Percentiles rank a stretch among this genome's conserved stretches.
phyloP scores from a whole-genome alignment of 2,329 filamentous ascomycete genomes.

The Reticulascus tulasneorum region DNA sequence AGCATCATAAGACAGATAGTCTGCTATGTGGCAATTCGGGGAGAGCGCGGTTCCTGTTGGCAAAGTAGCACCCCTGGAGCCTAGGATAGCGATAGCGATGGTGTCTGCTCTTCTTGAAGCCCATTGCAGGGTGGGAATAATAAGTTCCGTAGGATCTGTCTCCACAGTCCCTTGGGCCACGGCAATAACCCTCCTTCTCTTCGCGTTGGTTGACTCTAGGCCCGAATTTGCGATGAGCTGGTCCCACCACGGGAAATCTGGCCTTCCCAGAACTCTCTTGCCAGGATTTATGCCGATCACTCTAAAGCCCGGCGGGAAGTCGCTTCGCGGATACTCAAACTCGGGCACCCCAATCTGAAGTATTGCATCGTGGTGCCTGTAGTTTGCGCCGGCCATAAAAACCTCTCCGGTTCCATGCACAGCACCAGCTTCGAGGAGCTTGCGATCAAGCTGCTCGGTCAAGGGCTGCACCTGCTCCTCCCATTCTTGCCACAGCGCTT shows the following conservation, averaged over 20 bases:
- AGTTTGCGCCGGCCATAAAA: too few relatives aligned
- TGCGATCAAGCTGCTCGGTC: too few relatives aligned
- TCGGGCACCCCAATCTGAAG: too few relatives aligned
- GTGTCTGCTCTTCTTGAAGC: neutral
- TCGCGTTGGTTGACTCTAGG: too few relatives aligned
- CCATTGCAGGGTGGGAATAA: constrained; percentile 14
- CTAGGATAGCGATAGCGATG: constrained; percentile 4
- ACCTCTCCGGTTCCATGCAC: too few relatives aligned
- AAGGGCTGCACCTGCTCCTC: too few relatives aligned
- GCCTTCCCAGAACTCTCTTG: neutral
- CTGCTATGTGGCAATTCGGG: constrained; percentile 3
- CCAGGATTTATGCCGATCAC: constrained; percentile 12
- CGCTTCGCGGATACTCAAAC: constrained; percentile 17
- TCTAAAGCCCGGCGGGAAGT: constrained; percentile 8
- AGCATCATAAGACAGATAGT: constrained; percentile 13
- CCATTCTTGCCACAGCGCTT: too few relatives aligned
- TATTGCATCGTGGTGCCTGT: too few relatives aligned
- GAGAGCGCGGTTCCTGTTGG: neutral
- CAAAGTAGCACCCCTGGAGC: neutral
- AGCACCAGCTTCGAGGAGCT: too few relatives aligned
- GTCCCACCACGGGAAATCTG: constrained; percentile 16
- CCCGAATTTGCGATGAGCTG: constrained; percentile 16
- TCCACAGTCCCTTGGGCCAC: constrained; percentile 17
- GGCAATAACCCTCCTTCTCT: constrained; percentile 14
- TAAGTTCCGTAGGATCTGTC: constrained; percentile 8